phyloP scores from a whole-genome alignment of 306 rosid species.

The Malus orientalis region DNA sequence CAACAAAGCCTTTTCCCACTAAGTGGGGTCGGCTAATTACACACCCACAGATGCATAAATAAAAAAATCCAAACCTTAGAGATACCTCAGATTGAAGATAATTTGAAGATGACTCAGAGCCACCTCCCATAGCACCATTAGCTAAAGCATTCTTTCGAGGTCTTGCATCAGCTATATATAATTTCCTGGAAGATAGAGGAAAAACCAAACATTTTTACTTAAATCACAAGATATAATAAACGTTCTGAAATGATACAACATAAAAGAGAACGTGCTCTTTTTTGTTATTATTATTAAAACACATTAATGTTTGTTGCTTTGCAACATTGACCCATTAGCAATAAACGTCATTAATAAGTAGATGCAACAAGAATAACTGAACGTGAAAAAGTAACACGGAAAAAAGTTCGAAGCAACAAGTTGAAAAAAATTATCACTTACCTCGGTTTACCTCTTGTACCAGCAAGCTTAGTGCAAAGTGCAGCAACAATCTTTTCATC shows the following conservation, averaged over 20 bases:
- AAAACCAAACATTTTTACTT: neutral
- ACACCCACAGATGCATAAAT: conserved; percentile 7
- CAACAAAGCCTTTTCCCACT: too few relatives aligned
- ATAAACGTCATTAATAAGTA: neutral
- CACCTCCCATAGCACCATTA: conserved; percentile 99
- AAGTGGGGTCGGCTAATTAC: too few relatives aligned
- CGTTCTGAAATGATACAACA: neutral
- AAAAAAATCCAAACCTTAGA: conserved; percentile 18
- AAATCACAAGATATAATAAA: neutral
- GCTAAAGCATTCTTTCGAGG: conserved; percentile 96
- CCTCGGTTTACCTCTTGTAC: conserved; percentile 48
- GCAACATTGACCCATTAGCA: neutral
- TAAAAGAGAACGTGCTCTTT: neutral
- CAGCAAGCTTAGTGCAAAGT: conserved; percentile 53
- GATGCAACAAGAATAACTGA: neutral
- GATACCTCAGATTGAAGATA: conserved; percentile 89
- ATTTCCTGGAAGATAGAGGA: conserved; percentile 50
- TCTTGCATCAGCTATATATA: conserved; percentile 93
- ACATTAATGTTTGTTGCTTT: neutral
- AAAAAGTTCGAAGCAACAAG: neutral
- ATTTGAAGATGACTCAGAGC: conserved; percentile 93
- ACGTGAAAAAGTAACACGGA: neutral
- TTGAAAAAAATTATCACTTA: conserved; percentile 6
- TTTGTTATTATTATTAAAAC: neutral
- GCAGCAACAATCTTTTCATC: conserved; percentile 97